Base-by-base conservation (phyloP, 208 protist genomes). In the Vickermania spadyakhi region DNA sequence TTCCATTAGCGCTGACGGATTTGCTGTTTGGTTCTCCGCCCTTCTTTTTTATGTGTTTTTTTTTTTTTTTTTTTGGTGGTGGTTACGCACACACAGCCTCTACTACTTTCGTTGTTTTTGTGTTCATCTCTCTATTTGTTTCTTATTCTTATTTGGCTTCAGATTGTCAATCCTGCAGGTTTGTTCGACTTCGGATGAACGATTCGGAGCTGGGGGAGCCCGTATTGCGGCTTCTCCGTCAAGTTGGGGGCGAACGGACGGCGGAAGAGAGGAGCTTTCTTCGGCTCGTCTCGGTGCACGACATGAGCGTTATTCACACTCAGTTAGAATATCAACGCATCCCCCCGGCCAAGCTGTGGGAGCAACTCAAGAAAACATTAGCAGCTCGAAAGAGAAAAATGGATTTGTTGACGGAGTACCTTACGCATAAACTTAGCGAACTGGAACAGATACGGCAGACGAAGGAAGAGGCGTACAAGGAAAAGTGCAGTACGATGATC, bases 151-250 rank as follows among this genome's bases (percentile, higher is more conserved):
- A n/a, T n/a, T n/a, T n/a, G n/a, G n/a, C n/a, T n/a, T n/a, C n/a
- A n/a, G n/a, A n/a, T n/a, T n/a, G n/a, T n/a, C n/a, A n/a, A n/a
- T n/a, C n/a, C n/a, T n/a, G n/a, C n/a, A n/a, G n/a, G n/a, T n/a
- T n/a, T n/a, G n/a, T n/a, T n/a, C n/a, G n/a, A n/a, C n/a, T n/a
- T n/a, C n/a, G 75, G 2, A 94, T 91, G 56, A 79, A 83, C 31
- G 87, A 89, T 58, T 84, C 91, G 64, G 85, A 95, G 31, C 71
- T 95, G 30, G 89, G 84, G 3, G 83, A 89, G 72, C 85, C 89
- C 18, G 84, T 95, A 42, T 81, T 86, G 72, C 66, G 77, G 13
- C 75, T 93, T 49, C 64, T 95, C 51, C 78, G 64, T 30, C 75
- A 73, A 25, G 60, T 92, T 21, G 81, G 86, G 55, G 70, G 73